Conservation (phyloP, 306 rosid genomes). For the Dryas alaskensis region DNA sequence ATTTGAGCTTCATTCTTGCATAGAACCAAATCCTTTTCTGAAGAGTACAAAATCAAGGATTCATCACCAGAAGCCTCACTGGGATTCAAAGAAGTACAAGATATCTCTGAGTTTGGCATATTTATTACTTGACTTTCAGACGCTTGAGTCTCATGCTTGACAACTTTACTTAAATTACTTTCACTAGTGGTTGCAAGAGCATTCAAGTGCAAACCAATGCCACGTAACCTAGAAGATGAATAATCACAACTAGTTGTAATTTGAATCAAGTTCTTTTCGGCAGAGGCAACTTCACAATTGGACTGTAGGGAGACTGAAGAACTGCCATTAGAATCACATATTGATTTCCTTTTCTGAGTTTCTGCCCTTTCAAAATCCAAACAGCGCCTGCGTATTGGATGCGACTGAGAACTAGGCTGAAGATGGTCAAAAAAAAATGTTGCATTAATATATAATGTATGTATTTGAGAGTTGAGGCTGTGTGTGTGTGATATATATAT, state of each 20-base stretch:
- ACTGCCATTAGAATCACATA: conserved; percentile 6
- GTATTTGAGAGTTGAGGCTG: neutral
- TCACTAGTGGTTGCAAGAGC: conserved; percentile 18
- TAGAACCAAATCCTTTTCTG: conserved; percentile 15
- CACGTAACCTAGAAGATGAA: conserved; percentile 21
- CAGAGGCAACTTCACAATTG: neutral
- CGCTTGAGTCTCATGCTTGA: conserved; percentile 3
- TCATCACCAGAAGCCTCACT: conserved; percentile 8
- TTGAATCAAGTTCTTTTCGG: neutral
- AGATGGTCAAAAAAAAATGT: neutral
- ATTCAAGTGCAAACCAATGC: conserved; percentile 33
- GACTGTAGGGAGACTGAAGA: conserved; percentile 11
- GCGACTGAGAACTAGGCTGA: conserved; percentile 26
- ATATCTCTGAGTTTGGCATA: neutral
- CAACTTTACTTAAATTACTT: neutral
- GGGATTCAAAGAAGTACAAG: conserved; percentile 3
- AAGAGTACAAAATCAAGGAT: neutral
- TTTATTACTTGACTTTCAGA: conserved; percentile 4
- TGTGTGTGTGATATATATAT: neutral
- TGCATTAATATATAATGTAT: neutral
- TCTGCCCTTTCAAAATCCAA: conserved; percentile 30
- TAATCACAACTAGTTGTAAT: neutral
- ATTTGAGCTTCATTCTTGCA: conserved; percentile 11
- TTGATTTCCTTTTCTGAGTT: conserved; percentile 19
- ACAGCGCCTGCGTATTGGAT: conserved; percentile 23